Percentiles rank a stretch among this genome's conserved stretches.
These are phyloP conservation scores for Pseudoscleropodium purum DNA, from an alignment of 225 moss, liverwort and hornwort species.

Conservation along the genomic window DNA sequence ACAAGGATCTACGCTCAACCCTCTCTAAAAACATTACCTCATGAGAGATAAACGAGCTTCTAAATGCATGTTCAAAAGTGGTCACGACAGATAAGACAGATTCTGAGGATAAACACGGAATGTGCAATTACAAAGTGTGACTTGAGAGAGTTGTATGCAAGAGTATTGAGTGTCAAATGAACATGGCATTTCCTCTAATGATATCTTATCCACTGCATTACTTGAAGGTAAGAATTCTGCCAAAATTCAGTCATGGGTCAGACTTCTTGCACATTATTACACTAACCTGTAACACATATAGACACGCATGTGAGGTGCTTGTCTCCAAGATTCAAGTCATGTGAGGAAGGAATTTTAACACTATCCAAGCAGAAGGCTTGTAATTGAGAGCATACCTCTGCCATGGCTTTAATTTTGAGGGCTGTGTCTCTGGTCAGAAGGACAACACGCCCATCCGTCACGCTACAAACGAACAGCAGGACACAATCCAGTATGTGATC, in stretches of 20 bases:
- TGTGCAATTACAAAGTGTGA: not conserved
- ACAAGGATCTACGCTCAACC: not conserved
- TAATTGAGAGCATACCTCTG: slow-evolving; percentile 42
- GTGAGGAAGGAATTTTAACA: not conserved
- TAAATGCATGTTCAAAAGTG: not conserved
- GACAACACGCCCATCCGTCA: slow-evolving; percentile 45
- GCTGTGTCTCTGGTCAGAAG: slow-evolving; percentile 66
- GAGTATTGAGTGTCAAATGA: not conserved
- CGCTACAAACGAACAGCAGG: slow-evolving; percentile 34
- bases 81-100: not conserved
- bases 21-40: not conserved
- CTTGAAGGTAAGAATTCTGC: not conserved
- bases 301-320: not conserved
- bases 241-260: not conserved
- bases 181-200: not conserved
- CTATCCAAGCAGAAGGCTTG: not conserved
- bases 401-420: slow-evolving; percentile 78
- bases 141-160: not conserved
- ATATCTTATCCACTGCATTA: not conserved
- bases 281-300: not conserved
- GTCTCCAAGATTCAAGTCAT: not conserved
- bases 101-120: not conserved
- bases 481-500: slow-evolving; percentile 75
- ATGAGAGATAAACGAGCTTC: not conserved
- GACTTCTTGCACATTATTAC: not conserved